These are phyloP conservation scores for Coemansia sp. DNA, from an alignment of 192 early-diverging fungal species.

Conservation along the genomic window DNA sequence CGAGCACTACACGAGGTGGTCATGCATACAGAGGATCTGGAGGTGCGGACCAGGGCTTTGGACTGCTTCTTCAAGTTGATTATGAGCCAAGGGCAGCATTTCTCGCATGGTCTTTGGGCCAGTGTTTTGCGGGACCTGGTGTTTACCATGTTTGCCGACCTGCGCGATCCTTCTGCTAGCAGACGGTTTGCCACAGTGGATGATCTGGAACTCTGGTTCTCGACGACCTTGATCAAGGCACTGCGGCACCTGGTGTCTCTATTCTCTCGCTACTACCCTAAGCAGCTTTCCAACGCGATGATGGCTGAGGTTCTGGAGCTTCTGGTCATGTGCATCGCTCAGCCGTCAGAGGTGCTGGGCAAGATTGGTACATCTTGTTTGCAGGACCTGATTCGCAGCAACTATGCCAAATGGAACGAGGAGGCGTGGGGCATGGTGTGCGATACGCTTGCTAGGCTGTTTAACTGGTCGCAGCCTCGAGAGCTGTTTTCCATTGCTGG, in stretches of 20 bases:
- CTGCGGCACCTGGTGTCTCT: constrained; percentile 84
- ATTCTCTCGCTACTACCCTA: constrained; percentile 71
- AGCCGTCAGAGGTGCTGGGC: constrained; percentile 90
- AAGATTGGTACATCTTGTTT: constrained; percentile 87
- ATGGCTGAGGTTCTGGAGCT: constrained; percentile 79
- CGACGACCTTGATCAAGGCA: constrained; percentile 91
- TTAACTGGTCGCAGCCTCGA: constrained; percentile 77
- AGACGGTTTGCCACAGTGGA: constrained; percentile 74
- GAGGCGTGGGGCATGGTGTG: constrained; percentile 74
- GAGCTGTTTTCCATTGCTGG: constrained; percentile 52
- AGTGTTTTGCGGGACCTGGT: constrained; percentile 78
- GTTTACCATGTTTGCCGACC: constrained; percentile 88
- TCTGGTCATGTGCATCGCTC: constrained; percentile 81
- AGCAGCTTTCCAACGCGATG: constrained; percentile 67
- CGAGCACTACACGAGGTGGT: constrained; percentile 85
- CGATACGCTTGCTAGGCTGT: constrained; percentile 67
- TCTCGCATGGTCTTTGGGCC: constrained; percentile 79
- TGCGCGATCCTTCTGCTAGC: constrained; percentile 58
- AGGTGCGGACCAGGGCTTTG: constrained; percentile 84
- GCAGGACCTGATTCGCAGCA: constrained; percentile 82
- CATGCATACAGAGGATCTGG: constrained; percentile 88
- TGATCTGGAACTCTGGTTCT: constrained; percentile 90
- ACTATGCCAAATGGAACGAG: constrained; percentile 70
- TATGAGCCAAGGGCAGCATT: constrained; percentile 71
- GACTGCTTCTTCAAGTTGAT: constrained; percentile 83